Evolutionary conservation across 2,329 filamentous ascomycete genomes (phyloP), one percentile per base, ranked within the genome.

Genomic region (Aureobasidium namibiae): DNA sequence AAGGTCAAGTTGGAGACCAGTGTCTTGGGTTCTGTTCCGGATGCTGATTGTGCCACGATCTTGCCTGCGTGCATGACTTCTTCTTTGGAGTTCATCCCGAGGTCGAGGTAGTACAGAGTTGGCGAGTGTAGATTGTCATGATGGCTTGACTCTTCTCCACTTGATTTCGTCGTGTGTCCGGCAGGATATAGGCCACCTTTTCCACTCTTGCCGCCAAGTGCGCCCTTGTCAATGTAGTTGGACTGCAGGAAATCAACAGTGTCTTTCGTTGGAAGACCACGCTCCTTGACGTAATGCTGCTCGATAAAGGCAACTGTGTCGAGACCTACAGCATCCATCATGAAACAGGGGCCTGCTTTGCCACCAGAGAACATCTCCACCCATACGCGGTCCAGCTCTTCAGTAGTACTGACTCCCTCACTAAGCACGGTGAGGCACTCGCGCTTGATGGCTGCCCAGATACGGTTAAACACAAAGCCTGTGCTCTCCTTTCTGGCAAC

Each of bases 1-100:
- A 54, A 76, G 65, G 63, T 85, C 83, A 0, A 82, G 84, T 83
- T 82, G 85, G 67, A 82, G 85, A 26, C 34, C 8, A 86, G 69
- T 1, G 67, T 71, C 29, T 74, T 66, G 2, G 67, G 65, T 0
- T 72, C 68, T 13, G 75, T 73, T 16, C 84, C 80, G 1, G 84
- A 64, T 33, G 82, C 80, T 0, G 86, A 68, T 63, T 85, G 48
- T 16, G 48, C 81, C 60, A 85, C 80, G 0, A 80, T 79, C 65
- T 84, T 82, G 0, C 81, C 80, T 9, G 84, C 69, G 1, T 67
- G 65, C 4, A 74, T 65, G 6, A 78, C 65, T 1, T 84, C 59
- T 1, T 71, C 64, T 46, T 23, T 24, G 23, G 38, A 9, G 13
- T 54, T 54, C 38, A 54, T 21, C 6, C 50, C 50, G 2, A 54